Percentiles rank a stretch among this genome's conserved stretches.
phyloP scores from a whole-genome alignment of 1,139 yeast genomes.

The Geotrichum carabidarum region DNA sequence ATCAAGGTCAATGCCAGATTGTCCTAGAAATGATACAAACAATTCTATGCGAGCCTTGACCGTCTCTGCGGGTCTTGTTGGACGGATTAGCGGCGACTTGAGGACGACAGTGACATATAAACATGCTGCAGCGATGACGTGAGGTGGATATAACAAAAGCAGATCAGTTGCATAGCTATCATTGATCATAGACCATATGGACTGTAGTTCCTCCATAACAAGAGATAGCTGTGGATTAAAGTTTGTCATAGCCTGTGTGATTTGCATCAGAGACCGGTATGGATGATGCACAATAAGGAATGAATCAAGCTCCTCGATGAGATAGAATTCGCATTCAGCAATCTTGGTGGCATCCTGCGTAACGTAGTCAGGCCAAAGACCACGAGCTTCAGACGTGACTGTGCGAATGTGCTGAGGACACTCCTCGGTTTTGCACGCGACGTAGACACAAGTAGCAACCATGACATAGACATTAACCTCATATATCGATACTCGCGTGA shows the following conservation, averaged over 20 bases:
- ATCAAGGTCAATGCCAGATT: slow-evolving; percentile 69
- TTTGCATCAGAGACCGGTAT: slow-evolving; percentile 64
- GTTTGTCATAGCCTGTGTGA: slow-evolving; percentile 45
- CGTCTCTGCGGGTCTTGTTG: slow-evolving; percentile 33
- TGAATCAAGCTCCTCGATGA: slow-evolving; percentile 83
- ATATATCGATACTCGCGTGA: slow-evolving; percentile 64
- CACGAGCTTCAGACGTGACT: slow-evolving; percentile 76
- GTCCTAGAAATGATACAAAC: slow-evolving; percentile 63
- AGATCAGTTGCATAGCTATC: slow-evolving; percentile 87
- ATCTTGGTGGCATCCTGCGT: slow-evolving; percentile 87
- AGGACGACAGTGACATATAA: slow-evolving; percentile 66
- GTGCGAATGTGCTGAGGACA: slow-evolving; percentile 90
- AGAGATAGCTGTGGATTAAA: slow-evolving; percentile 38
- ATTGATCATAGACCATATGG: slow-evolving; percentile 83
- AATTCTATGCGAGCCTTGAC: slow-evolving; percentile 38
- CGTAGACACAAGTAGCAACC: slow-evolving; percentile 78
- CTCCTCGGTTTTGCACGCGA: slow-evolving; percentile 92
- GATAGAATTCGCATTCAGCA: slow-evolving; percentile 94
- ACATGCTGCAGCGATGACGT: slow-evolving; percentile 81
- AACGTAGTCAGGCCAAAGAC: slow-evolving; percentile 90
- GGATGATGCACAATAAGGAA: slow-evolving; percentile 85
- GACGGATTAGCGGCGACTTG: slow-evolving; percentile 39
- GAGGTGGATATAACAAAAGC: slow-evolving; percentile 80
- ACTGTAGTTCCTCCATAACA: slow-evolving; percentile 69
- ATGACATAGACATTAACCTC: slow-evolving; percentile 79